Base-by-base conservation (phyloP, 2,329 filamentous ascomycete species). In the Cladosporium sp. region DNA sequence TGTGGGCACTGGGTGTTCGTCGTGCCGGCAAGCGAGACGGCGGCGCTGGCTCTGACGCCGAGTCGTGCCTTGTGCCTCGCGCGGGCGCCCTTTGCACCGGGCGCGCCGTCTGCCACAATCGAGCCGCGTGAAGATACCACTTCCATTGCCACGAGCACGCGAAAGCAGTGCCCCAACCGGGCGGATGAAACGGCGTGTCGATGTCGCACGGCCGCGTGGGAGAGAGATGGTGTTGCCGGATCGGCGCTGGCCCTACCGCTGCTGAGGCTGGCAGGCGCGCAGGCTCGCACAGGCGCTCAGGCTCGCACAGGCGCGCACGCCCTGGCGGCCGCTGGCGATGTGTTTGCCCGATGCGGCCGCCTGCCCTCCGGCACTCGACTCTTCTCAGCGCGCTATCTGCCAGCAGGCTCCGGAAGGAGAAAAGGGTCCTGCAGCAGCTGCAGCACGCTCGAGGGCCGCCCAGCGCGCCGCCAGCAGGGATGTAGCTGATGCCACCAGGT, bases 401-500 rank as follows among this genome's bases (percentile, higher is more conserved):
- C n/a, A 38, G 35, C 35, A 13, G 16, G n/a, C 11, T 10, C n/a
- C 35, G 11, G n/a, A 38, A 38, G 35, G 11, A 38, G 35, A 9
- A 38, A 38, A 38, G 35, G 35, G 35, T 38, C 35, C 35, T 38
- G 35, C 35, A 14, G 16, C 13, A 38, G 35, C 11, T 38, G 35
- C 35, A 14, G 35, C 35, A 38, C 1, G 35, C n/a, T 35, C n/a
- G 8, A 38, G 35, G 35, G 35, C 35, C 11, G 16, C 13, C 35
- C 8, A 14, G 48, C 48, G 46, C 18, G 16, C 35, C 40, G 46
- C 28, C 46, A 19, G 46, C 46, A 49, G 38, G 46, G 46, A 49
- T 49, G 31, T 33, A 38, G 22, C 22, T 28, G 1, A 28, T 28
- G 22, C 22, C 22, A 28, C 22, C 22, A 28, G 22, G 16, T 18